These are phyloP conservation scores for Inonotus hispidus DNA, from an alignment of 1,284 basidiomycete genomes.

Conservation along the genomic window DNA sequence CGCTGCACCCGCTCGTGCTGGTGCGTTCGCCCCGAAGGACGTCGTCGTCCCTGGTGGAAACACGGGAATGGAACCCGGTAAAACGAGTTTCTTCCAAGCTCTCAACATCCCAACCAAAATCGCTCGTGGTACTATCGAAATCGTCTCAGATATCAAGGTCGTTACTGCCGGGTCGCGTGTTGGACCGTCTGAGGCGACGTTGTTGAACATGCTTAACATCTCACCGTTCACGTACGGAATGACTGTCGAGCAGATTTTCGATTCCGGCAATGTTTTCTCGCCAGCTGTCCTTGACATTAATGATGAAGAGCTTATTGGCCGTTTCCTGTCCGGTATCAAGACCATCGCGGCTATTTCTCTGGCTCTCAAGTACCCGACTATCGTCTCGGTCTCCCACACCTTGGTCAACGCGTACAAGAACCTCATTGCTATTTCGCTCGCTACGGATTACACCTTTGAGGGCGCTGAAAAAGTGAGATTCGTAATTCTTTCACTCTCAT, in stretches of 20 bases:
- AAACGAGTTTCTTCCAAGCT: conserved; percentile 99
- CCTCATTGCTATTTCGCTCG: conserved; percentile 84
- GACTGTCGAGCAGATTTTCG: conserved; percentile 92
- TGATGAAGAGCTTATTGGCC: conserved; percentile 85
- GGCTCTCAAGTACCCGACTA: conserved; percentile 93
- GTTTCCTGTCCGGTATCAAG: conserved; percentile 91
- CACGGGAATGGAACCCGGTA: conserved; percentile 99
- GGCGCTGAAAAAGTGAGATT: conserved; percentile 81
- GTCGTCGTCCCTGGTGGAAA: conserved; percentile 93
- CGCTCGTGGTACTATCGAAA: conserved; percentile 99
- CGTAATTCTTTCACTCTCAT: conserved; percentile 17
- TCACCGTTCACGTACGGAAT: conserved; percentile 99
- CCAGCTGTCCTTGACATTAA: conserved; percentile 92
- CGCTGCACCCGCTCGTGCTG: conserved; percentile 96
- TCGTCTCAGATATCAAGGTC: conserved; percentile 96
- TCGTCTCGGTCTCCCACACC: conserved; percentile 90
- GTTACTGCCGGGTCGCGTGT: conserved; percentile 90
- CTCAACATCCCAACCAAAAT: conserved; percentile 99
- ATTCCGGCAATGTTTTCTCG: conserved; percentile 87
- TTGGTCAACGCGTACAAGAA: conserved; percentile 99
- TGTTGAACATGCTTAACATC: conserved; percentile 99
- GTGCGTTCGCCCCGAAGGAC: conserved; percentile 91
- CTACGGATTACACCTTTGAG: conserved; percentile 94
- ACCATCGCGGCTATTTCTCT: conserved; percentile 95
- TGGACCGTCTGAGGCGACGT: conserved; percentile 93